Base-by-base conservation (phyloP, 2,329 filamentous ascomycete species). In the Diaporthe destruens region DNA sequence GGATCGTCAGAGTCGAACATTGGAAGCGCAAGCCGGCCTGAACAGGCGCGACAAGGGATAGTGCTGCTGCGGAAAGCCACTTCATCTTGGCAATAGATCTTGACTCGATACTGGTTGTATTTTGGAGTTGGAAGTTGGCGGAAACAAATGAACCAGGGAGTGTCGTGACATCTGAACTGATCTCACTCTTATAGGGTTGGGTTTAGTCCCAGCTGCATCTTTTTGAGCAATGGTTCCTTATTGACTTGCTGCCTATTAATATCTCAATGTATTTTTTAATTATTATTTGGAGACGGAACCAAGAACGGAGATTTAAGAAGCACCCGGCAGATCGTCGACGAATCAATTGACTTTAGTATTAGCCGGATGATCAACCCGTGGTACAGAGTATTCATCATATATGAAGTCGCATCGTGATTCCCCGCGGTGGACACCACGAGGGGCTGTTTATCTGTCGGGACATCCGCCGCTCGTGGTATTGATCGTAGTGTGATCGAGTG, bases 11-110 rank as follows among this genome's bases (percentile, higher is more conserved):
- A 42, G 78, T 78, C 11, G 78, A 78, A 72, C 79, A 80, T 63
- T 77, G 75, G 71, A 80, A 80, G 7, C 79, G 79, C 29, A 80
- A 77, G 23, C 76, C 75, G 44, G 76, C 77, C 68, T 77, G 74
- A 51, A 74, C 72, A 16, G 76, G 47, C 47, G 32, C 74, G 63
- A 73, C 75, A 55, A 77, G 75, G 25, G 44, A 65, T 18, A 65
- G 14, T 7, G 61, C 61, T 66, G 61, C 61, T 53, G 61, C 61
- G 39, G 75, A 69, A 36, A 74, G 63, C 75, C 75, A 75, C 75
- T 76, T 77, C 76, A 77, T 77, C 32, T 67, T 70, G 39, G 42
- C 49, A 36, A 6, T 39, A 39, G 61, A 23, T 25, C 11, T 65
- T 65, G 59, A 51, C 20, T 34, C 14, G 29, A 29, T 39, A 25